These are phyloP conservation scores for Clarireedia hainanense DNA, from an alignment of 2,329 filamentous ascomycete species.

Conservation along the genomic window DNA sequence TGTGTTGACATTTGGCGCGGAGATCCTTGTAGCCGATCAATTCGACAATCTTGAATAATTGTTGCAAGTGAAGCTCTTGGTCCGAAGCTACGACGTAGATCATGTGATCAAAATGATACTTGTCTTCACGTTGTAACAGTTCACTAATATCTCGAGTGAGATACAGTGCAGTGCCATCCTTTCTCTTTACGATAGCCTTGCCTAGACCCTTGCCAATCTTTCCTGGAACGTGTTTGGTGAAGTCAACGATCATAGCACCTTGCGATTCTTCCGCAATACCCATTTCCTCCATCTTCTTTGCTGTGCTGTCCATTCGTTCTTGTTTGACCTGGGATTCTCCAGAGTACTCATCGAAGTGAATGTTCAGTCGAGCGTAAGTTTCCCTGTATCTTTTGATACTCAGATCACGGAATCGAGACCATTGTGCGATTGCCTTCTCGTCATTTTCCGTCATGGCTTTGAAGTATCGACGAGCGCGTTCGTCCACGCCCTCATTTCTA, in stretches of 20 bases:
- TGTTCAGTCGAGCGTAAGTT: conserved; percentile 63
- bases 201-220: conserved; percentile 63
- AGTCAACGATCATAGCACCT: conserved; percentile 67
- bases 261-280: conserved; percentile 60
- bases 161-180: conserved; percentile 68
- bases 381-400: conserved; percentile 60
- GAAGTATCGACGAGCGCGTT: conserved; percentile 68
- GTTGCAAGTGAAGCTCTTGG: conserved; percentile 65
- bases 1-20: conserved; percentile 59
- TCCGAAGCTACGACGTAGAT: conserved; percentile 69
- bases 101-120: conserved; percentile 68
- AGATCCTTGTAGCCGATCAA: conserved; percentile 63
- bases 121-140: conserved; percentile 55
- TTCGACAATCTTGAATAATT: conserved; percentile 70
- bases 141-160: conserved; percentile 73
- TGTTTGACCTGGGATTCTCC: conserved; percentile 68
- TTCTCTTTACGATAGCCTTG: conserved; percentile 63
- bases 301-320: conserved; percentile 57
- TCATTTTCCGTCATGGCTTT: conserved; percentile 65
- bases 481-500: conserved; percentile 54
- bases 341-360: conserved; percentile 62
- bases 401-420: conserved; percentile 58
- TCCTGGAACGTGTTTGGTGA: conserved; percentile 57
- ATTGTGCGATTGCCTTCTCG: conserved; percentile 49
- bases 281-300: conserved; percentile 54